Base-by-base conservation (phyloP, 441 rosid species). In the Euphorbia schlechtendalii region DNA sequence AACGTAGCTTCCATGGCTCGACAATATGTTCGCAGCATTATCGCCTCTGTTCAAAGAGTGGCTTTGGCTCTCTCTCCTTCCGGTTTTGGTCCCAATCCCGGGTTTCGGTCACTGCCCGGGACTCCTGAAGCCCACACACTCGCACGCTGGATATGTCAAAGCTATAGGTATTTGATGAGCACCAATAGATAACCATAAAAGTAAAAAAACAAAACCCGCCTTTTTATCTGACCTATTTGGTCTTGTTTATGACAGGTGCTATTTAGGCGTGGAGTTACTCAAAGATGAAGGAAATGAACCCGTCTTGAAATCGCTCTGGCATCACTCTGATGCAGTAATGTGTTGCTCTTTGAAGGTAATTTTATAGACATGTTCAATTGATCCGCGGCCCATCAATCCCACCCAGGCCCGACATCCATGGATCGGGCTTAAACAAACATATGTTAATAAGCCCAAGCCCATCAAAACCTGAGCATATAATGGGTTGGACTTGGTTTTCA, bases 11-110 rank as follows among this genome's bases (percentile, higher is more conserved):
- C 94, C 52, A 87, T 94, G 94, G 99, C 99, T 60, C 84, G 97
- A 64, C 96, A 91, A 64, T 94, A 94, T 66, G 92, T 94, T 48
- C 89, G 99, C 28, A 86, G 96, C 68, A 81, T 94, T 73, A 91
- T 94, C 68, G 79, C 99, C 49, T 91, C 98, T 0, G 96, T 94
- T 72, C 99, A 94, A 81, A 84, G 99, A 78, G 99, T 94, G 70
- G 99, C 98, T 52, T 69, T 94, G 70, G 99, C 99, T 2, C 96
- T 90, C 8, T 91, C 98, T 61, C 96, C 99, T 69, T 87, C 97
- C 73, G 81, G 80, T 79, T 76, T 84, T 68, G 83, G 99, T 61
- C 79, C 97, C 67, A 88, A 85, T 62, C 85, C 84, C 49, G 93
- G 92, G 71, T 80, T 86, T 11, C 84, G 90, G 56, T 77, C 92